Evolutionary conservation across 2,329 filamentous ascomycete species (phyloP), one percentile per base, ranked within the genome.

Genomic region (Pseudomassariella vexata): DNA sequence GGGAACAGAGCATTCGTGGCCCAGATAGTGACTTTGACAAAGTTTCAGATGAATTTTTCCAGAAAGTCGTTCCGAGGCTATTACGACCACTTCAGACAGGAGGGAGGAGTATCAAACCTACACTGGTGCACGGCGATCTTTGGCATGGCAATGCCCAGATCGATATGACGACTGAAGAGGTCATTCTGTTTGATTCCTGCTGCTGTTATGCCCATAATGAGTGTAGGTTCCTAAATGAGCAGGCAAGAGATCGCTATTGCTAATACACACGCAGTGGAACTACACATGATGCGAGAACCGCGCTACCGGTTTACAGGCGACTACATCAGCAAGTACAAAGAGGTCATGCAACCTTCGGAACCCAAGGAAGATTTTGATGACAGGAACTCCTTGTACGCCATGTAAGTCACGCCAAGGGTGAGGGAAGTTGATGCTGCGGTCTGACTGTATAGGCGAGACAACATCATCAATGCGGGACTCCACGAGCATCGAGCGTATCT

Each of bases 51-150:
- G 19, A 36, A 5, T 42, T 45, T 16, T 27, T 60, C 5, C 40
- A 52, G 8, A 57, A 51, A 20, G 55, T 63, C 4, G 57, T 63
- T 16, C 55, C 60, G 1, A 45, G 59, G 19, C 44, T 65, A 2
- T 39, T 64, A 12, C 35, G 58, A 9, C 57, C 57, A 10, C 42
- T 65, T 3, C 52, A 62, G 34, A 52, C 46, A 9, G 48, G 50
- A 5, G 58, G 60, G 0, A 45, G 57, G 22, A 45, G 11, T 2
- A 48, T 65, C 22, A 57, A 56, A 30, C 60, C 56, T 2, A 46
- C 44, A 0, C 42, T 65, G 9, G 48, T 60, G 2, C 59, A 62
- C 21, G 48, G 50, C n/a, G 51, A 56, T 29, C 35, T 54, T 8
- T 53, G 49, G 48, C 35, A 37, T 31, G 48, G 41, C 9, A 56